These are phyloP conservation scores for Asterochloris erici DNA, from an alignment of 139 green algal genomes.

Conservation along the genomic window DNA sequence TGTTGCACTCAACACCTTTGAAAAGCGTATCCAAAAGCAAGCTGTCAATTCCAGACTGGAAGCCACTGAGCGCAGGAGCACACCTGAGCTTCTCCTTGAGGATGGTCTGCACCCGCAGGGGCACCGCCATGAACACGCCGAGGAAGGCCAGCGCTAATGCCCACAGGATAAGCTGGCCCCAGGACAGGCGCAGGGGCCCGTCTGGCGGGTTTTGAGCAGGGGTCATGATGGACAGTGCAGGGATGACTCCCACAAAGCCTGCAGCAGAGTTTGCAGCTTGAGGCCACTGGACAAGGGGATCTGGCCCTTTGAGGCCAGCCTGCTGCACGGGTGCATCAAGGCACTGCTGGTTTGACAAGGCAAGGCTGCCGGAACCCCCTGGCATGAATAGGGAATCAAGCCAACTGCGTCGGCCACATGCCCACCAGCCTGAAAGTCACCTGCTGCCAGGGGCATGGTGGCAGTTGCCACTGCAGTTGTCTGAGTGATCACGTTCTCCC, in stretches of 20 bases:
- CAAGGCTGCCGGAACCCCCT: no score
- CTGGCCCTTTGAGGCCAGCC: no score
- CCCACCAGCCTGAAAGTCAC: constrained; percentile 6
- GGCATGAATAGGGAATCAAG: no score
- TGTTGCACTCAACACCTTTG: no score
- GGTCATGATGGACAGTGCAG: constrained; percentile 45
- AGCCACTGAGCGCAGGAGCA: background rate
- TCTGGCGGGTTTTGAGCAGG: constrained; percentile 30
- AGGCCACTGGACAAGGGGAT: background rate
- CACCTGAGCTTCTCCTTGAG: constrained; percentile 43
- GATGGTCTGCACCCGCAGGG: constrained; percentile 56
- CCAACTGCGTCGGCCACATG: no score
- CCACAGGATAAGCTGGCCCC: constrained; percentile 46
- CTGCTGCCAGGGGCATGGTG: constrained; percentile 55
- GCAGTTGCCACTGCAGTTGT: constrained; percentile 57
- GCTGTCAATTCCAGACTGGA: background rate
- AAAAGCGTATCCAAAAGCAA: no score
- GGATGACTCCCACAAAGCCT: constrained; percentile 56
- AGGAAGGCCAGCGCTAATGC: constrained; percentile 45
- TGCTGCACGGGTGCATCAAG: no score
- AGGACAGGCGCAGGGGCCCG: constrained; percentile 31
- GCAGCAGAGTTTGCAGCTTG: background rate
- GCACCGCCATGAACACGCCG: constrained; percentile 54
- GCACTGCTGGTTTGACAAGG: no score
- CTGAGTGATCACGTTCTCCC: constrained; percentile 62